These are phyloP conservation scores for Vanrija sp. DNA, from an alignment of 1,284 basidiomycete species.

Conservation along the genomic window DNA sequence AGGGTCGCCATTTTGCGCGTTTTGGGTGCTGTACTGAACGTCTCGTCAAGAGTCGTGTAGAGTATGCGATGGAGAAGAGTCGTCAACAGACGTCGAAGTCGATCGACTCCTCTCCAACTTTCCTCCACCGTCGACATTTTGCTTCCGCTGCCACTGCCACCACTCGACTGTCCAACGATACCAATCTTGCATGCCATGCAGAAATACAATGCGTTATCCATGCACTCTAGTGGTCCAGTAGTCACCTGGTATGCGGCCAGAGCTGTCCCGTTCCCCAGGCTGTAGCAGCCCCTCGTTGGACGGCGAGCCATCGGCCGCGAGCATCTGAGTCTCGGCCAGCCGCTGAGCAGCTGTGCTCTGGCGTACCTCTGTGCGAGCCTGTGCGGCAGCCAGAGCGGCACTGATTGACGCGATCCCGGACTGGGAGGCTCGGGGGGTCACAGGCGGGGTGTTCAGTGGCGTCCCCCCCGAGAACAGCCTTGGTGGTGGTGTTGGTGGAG, in stretches of 20 bases:
- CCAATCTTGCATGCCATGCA: neutral
- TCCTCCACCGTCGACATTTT: neutral
- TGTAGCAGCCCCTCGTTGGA: neutral
- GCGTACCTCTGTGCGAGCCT: neutral
- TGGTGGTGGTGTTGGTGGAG: slow-evolving; percentile 23
- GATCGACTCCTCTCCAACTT: neutral
- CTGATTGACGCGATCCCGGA: neutral
- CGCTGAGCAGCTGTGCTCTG: neutral
- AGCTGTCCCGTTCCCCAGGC: neutral
- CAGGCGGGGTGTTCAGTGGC: slow-evolving; percentile 22
- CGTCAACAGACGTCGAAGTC: neutral
- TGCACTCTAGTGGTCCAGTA: slow-evolving; percentile 21
- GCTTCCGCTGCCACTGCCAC: neutral
- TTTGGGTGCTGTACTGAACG: neutral
- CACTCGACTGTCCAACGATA: neutral
- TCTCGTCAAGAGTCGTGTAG: too few relatives aligned
- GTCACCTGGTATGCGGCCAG: slow-evolving; percentile 17
- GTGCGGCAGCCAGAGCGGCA: slow-evolving; percentile 3
- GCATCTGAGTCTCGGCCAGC: neutral
- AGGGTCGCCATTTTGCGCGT: slow-evolving; percentile 25
- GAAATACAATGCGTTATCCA: slow-evolving; percentile 5
- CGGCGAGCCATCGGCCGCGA: neutral
- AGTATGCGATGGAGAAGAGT: too few relatives aligned
- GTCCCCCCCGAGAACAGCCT: slow-evolving; percentile 32
- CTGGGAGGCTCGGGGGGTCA: slow-evolving; percentile 2